These are phyloP conservation scores for Candida patagonica DNA, from an alignment of 805 yeast genomes.

Conservation along the genomic window DNA sequence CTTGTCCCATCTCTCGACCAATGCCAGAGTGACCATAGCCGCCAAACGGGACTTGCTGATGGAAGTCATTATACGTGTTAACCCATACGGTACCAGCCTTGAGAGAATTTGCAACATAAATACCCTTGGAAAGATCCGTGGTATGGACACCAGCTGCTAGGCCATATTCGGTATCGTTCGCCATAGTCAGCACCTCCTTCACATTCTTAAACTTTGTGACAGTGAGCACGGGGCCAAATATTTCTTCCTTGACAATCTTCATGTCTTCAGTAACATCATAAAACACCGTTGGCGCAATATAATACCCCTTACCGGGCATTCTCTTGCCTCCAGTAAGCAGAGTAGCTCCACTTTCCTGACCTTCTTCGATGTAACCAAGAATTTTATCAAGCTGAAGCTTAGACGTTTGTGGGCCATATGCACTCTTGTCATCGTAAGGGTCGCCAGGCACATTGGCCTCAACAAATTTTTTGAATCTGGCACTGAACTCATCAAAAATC, in stretches of 20 bases:
- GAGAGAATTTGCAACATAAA: conserved; percentile 48
- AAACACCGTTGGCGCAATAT: conserved; percentile 68
- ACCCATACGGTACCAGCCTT: conserved; percentile 65
- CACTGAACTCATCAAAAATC: conserved; percentile 64
- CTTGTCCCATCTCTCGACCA: conserved; percentile 74
- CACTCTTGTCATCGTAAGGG: conserved; percentile 64
- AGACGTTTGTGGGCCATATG: conserved; percentile 90
- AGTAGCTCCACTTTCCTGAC: conserved; percentile 76
- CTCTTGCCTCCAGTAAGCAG: conserved; percentile 70
- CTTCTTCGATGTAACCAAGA: conserved; percentile 62
- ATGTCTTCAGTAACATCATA: conserved; percentile 58
- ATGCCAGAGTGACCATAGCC: conserved; percentile 74
- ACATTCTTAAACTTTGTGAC: conserved; percentile 54
- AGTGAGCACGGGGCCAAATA: conserved; percentile 84
- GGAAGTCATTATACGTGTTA: conserved; percentile 65
- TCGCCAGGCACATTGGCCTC: conserved; percentile 46
- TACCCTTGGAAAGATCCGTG: conserved; percentile 53
- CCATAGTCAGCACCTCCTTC: conserved; percentile 58
- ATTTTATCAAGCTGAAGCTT: conserved; percentile 67
- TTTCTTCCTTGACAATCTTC: conserved; percentile 70
- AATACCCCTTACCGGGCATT: conserved; percentile 46
- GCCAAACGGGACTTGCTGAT: conserved; percentile 66
- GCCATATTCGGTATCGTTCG: conserved; percentile 74
- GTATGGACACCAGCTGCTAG: conserved; percentile 79
- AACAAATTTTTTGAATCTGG: conserved; percentile 44